phyloP scores from a whole-genome alignment of 2,329 filamentous ascomycete species.

The Ophiosphaerella korrae region DNA sequence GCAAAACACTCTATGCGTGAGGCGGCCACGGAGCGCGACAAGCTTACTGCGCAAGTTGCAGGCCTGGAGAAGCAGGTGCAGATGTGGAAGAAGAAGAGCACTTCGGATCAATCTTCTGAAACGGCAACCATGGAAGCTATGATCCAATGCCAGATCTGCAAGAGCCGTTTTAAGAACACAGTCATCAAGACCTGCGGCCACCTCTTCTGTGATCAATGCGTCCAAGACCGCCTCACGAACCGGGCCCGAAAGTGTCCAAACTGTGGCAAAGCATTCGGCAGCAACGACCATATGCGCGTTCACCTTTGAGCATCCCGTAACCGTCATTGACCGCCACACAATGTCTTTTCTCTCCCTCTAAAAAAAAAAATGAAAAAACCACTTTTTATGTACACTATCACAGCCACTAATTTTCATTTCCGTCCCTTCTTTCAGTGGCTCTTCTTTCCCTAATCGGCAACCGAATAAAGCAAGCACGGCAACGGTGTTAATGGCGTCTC shows the following conservation, averaged over 20 bases:
- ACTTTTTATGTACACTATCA: constrained; percentile 1
- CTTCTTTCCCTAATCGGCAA: neutral
- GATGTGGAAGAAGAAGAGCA: constrained; percentile 80
- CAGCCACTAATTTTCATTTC: neutral
- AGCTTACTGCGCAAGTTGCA: constrained; percentile 76
- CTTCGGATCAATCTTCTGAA: constrained; percentile 80
- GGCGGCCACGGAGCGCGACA: constrained; percentile 75
- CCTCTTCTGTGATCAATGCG: constrained; percentile 88
- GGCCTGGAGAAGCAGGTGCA: constrained; percentile 83
- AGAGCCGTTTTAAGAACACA: constrained; percentile 91
- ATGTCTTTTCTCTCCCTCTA: too few relatives aligned
- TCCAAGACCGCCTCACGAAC: constrained; percentile 86
- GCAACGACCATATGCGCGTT: constrained; percentile 79
- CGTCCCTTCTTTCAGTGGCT: neutral
- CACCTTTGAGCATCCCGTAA: constrained; percentile 27
- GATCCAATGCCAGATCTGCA: constrained; percentile 90
- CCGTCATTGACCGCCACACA: neutral
- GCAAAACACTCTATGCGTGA: constrained; percentile 67
- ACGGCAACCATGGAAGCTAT: constrained; percentile 81
- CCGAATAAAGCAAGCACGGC: neutral
- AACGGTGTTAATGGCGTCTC: constrained; percentile 3
- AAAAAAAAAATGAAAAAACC: too few relatives aligned
- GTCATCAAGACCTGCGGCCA: constrained; percentile 93
- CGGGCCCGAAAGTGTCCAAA: constrained; percentile 94
- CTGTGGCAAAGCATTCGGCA: constrained; percentile 90